Conservation (phyloP, 2,329 filamentous ascomycete genomes). For the Colletotrichum theobromicola region DNA sequence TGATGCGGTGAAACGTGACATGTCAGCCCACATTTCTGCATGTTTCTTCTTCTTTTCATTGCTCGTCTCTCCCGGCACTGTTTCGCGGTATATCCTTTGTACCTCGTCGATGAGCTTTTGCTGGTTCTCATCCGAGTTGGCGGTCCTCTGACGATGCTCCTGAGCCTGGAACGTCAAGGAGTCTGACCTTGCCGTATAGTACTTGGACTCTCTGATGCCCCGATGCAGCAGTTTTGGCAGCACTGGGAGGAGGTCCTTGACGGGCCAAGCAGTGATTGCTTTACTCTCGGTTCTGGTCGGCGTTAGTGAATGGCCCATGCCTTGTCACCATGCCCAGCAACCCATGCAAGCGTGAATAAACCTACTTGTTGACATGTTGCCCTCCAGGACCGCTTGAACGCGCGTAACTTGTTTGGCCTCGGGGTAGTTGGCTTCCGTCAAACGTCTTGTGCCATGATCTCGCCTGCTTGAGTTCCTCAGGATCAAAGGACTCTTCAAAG, state of each 20-base stretch:
- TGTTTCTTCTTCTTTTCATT: conserved; percentile 54
- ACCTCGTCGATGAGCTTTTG: conserved; percentile 55
- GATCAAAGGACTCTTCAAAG: conserved; percentile 55
- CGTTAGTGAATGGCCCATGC: background rate
- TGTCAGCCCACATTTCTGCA: conserved; percentile 47
- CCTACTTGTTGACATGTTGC: conserved; percentile 68
- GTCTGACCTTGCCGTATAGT: conserved; percentile 58
- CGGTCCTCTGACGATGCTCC: conserved; percentile 54
- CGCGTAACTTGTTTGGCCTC: conserved; percentile 57
- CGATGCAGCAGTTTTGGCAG: conserved; percentile 54
- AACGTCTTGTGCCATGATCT: conserved; percentile 57
- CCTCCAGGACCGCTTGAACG: conserved; percentile 67
- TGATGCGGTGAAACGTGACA: background rate
- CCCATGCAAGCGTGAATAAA: background rate
- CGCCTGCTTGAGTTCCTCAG: conserved; percentile 54
- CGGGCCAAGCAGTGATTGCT: conserved; percentile 57
- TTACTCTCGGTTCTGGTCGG: conserved; percentile 61
- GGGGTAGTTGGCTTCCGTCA: conserved; percentile 47
- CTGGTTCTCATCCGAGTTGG: conserved; percentile 59
- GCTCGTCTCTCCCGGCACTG: conserved; percentile 52
- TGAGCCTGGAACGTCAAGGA: conserved; percentile 61
- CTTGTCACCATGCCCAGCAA: background rate
- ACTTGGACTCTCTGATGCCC: conserved; percentile 55
- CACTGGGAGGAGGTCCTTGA: conserved; percentile 48
- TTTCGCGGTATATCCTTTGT: conserved; percentile 48